Base-by-base conservation (phyloP, 176 grass and related monocot species). In the Neostapfia colusana region DNA sequence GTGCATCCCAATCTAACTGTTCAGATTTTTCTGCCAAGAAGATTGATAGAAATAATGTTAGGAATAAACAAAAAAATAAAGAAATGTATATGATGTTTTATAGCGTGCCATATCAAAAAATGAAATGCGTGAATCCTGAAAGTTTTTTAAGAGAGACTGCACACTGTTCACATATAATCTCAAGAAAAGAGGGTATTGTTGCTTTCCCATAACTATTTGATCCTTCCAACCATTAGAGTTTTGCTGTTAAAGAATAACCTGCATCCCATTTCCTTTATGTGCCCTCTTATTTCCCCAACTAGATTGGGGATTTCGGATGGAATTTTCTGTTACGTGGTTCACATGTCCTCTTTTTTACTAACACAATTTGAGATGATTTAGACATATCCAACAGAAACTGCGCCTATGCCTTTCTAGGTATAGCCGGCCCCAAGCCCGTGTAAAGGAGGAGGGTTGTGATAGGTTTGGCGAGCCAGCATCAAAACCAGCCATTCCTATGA, bases 1-100 rank as follows among this genome's bases (percentile, higher is more conserved):
- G 91, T 10, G 95, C 77, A 75, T 92, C 95, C 95, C 95, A 99
- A 71, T 99, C 95, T 70, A 99, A 81, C 25, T 86, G 87, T 70
- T 95, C 92, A 28, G 81, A 88, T 81, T 90, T 95, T 85, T 95
- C 95, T 99, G 88, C 70, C 55, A 85, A 81, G 58, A 68, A 53
- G 63, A 78, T 78, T 17, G 69, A 35, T 35, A 73, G 63, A 74
- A 20, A 59, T 51, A 31, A 70, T 15, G 39, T 43, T 59, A 88
- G 58, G 2, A 31, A 24, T 70, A 31, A 13, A 42, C 14, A 20
- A 53, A 63, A 74, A 73, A 48, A 74, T n/a, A n/a, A n/a, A n/a
- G n/a, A 80, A 36, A 68, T 75, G 25, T 3, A 68, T 48, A 25
- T 62, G 27, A 1, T 31, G 46, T 49, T 44, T 63, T 16, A 51